Conservation (phyloP, 192 early-diverging fungal species). For the Phycomyces blakesleeanus region DNA sequence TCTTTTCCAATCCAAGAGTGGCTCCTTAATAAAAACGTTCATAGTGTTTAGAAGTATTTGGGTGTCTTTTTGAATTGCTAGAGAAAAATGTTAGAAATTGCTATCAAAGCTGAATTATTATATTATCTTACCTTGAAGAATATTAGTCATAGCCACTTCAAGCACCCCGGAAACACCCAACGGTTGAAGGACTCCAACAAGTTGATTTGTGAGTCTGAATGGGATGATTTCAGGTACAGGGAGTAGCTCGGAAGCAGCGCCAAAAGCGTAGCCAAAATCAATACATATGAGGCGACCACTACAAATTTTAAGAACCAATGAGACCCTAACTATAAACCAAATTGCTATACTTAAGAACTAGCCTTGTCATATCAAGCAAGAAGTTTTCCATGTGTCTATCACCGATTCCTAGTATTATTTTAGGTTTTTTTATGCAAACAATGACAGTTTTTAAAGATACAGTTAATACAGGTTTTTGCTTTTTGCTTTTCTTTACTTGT, state of each 20-base stretch:
- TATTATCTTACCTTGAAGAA: constrained; percentile 45
- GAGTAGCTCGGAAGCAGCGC: constrained; percentile 72
- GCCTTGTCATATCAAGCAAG: constrained; percentile 60
- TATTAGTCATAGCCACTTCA: constrained; percentile 65
- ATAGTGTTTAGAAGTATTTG: constrained; percentile 68
- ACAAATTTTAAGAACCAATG: not conserved
- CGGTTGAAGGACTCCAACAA: constrained; percentile 60
- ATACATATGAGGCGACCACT: constrained; percentile 68
- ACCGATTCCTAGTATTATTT: constrained; percentile 52
- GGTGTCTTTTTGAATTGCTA: constrained; percentile 56
- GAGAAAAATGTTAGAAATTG: not conserved
- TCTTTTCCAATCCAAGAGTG: constrained; percentile 77
- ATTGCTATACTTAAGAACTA: not conserved
- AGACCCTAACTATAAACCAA: not conserved
- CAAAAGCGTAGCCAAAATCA: constrained; percentile 85
- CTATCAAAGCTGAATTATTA: not conserved
- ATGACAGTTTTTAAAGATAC: too few relatives aligned
- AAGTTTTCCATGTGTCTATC: constrained; percentile 82
- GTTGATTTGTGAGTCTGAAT: constrained; percentile 69
- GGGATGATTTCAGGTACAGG: constrained; percentile 76
- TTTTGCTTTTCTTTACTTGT: too few relatives aligned
- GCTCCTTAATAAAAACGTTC: constrained; percentile 81
- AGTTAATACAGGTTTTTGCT: too few relatives aligned
- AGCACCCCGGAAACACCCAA: constrained; percentile 63
- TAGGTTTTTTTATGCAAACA: too few relatives aligned